Conservation (phyloP, 2,329 filamentous ascomycete species). For the Plenodomus biglobosus region DNA sequence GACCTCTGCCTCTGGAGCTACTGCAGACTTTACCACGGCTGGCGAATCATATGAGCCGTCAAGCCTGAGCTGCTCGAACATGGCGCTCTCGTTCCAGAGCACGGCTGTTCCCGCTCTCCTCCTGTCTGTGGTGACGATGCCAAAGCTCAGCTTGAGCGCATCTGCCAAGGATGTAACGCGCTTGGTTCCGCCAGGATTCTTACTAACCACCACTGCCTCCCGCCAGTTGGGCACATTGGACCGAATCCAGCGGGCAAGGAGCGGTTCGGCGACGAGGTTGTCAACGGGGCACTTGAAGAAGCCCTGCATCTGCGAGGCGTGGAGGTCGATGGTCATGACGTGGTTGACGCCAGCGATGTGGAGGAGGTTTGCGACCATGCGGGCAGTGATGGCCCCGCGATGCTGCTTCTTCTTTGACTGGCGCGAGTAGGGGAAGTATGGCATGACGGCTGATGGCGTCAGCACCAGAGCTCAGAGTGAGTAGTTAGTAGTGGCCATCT, state of each 20-base stretch:
- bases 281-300: constrained; percentile 98
- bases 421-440: constrained; percentile 98
- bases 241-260: constrained; percentile 94
- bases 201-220: constrained; percentile 93
- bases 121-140: constrained; percentile 85
- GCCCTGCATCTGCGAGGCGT: constrained; percentile 94
- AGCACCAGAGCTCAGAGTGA: constrained; percentile 13
- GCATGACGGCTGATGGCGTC: constrained; percentile 68
- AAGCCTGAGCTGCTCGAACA: constrained; percentile 56
- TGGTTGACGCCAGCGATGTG: constrained; percentile 94
- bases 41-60: constrained; percentile 48
- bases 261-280: constrained; percentile 92
- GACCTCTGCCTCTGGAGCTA: constrained; percentile 41
- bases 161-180: constrained; percentile 94
- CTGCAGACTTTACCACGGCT: constrained; percentile 31
- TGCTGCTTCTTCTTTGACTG: constrained; percentile 99
- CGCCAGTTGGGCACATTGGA: constrained; percentile 85
- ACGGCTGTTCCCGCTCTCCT: constrained; percentile 49
- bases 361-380: constrained; percentile 95
- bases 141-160: constrained; percentile 94
- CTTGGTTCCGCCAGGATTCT: constrained; percentile 97
- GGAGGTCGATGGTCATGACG: constrained; percentile 94
- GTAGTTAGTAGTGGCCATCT: constrained; percentile 28
- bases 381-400: constrained; percentile 90
- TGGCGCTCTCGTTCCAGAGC: constrained; percentile 74